A percentile compares a stretch with the other conserved stretches of the same genome.
These are phyloP conservation scores for Colletotrichum sp. DNA, from an alignment of 2,329 filamentous ascomycete genomes.

Conservation along the genomic window DNA sequence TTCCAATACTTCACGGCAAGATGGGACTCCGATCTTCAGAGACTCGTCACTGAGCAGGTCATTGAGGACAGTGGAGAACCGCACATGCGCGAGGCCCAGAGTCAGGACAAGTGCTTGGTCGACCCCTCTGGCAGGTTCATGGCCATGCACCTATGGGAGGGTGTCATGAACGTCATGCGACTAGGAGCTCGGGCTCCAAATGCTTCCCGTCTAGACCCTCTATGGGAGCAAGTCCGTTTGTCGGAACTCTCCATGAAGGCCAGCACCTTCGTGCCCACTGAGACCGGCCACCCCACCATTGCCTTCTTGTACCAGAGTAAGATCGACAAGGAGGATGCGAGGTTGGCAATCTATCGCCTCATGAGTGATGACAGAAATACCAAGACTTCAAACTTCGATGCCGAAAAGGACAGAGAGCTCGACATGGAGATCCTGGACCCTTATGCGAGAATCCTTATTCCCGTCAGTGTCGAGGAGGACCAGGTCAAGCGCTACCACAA, in stretches of 20 bases:
- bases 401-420: conserved; percentile 59
- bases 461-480: conserved; percentile 59
- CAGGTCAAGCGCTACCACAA: conserved; percentile 66
- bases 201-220: conserved; percentile 45
- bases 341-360: conserved; percentile 63
- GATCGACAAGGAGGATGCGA: conserved; percentile 56
- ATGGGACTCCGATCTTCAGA: conserved; percentile 70
- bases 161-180: conserved; percentile 60
- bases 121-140: conserved; percentile 75
- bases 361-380: conserved; percentile 63
- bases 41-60: conserved; percentile 56
- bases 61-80: conserved; percentile 61
- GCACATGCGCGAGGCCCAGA: conserved; percentile 78
- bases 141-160: conserved; percentile 65
- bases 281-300: conserved; percentile 62
- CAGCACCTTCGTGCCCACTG: conserved; percentile 61
- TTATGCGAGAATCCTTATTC: conserved; percentile 66
- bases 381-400: conserved; percentile 59
- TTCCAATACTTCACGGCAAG: conserved; percentile 89
- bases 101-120: conserved; percentile 81
- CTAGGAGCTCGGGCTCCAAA: conserved; percentile 51
- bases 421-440: conserved; percentile 58
- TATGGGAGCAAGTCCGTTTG: conserved; percentile 60
- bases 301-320: conserved; percentile 64
- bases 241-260: conserved; percentile 66